Evolutionary conservation across 2,329 filamentous ascomycete species (phyloP), one percentile per base, ranked within the genome.

Genomic region (Colletotrichum chrysophilum): DNA sequence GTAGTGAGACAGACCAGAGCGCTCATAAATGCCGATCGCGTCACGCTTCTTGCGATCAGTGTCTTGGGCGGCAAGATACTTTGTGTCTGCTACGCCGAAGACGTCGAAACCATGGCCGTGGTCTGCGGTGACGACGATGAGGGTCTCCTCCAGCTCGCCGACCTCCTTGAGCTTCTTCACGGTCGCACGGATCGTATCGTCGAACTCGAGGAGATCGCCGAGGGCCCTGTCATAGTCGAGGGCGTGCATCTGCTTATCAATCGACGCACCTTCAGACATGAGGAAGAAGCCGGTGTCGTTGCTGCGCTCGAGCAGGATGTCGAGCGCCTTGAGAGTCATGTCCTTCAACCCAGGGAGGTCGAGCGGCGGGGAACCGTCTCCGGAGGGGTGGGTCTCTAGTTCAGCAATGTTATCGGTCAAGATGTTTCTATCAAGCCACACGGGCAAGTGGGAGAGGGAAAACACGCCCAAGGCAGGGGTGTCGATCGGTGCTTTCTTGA

Each of bases 41-140:
- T 90, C 87, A 79, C 95, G 94, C 89, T 96, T 96, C 80, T 90
- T 86, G 79, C 95, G 93, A 82, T 94, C 91, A 18, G 89, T 88
- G 5, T 88, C 85, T 80, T 95, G 91, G 2, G 90, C 89, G 9
- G 90, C 87, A 64, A 96, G 88, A 84, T 96, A 97, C 82, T 94
- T 87, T 16, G 95, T 97, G 81, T 97, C 95, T 58, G 95, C 94
- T 76, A 89, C 93, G 77, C 95, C 95, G 81, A 93, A 96, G 78
- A 97, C 95, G 79, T 96, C 95, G 82, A 97, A 97, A 70, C 95
- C 95, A 85, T 97, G 95, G 55, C 95, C 95, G 87, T 97, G 95
- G 81, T 97, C 95, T n/a, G 95, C 94, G 7, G 95, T 95, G 66
- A 97, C 94, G 67, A 97, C 83, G 78, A 97, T 89, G 4, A 96